phyloP scores from a whole-genome alignment of 495 filamentous ascomycete genomes.

The Tuber magnatum region DNA sequence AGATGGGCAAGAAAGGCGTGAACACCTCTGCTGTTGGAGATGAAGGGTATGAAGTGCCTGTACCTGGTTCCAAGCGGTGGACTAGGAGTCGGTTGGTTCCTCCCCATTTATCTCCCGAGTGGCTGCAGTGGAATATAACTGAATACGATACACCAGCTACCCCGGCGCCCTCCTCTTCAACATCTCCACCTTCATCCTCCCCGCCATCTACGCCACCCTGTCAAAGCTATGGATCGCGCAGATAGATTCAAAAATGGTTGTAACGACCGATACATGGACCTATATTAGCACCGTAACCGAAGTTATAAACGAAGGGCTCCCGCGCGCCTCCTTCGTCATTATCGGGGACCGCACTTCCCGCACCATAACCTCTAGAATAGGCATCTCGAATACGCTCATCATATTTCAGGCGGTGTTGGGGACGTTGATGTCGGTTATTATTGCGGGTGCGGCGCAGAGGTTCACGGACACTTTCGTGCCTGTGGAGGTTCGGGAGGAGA shows the following conservation, averaged over 20 bases:
- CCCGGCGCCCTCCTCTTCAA: slow-evolving; percentile 58
- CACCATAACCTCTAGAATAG: slow-evolving; percentile 48
- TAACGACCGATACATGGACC: slow-evolving; percentile 59
- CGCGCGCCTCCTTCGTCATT: slow-evolving; percentile 59
- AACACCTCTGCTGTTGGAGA: slow-evolving; percentile 2
- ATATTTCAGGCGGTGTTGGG: slow-evolving; percentile 54
- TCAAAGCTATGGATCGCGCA: slow-evolving; percentile 68
- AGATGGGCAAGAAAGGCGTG: slow-evolving; percentile 8
- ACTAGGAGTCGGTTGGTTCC: slow-evolving; percentile 27
- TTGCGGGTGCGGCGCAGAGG: slow-evolving; percentile 49
- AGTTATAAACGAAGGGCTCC: slow-evolving; percentile 68
- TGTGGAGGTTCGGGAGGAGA: slow-evolving; percentile 49
- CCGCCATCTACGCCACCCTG: slow-evolving; percentile 62
- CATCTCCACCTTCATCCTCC: slow-evolving; percentile 56
- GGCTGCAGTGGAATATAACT: neutral
- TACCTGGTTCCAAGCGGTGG: slow-evolving; percentile 15
- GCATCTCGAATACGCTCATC: slow-evolving; percentile 59
- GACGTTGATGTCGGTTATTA: slow-evolving; percentile 55
- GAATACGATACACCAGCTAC: slow-evolving; percentile 43
- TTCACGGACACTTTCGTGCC: slow-evolving; percentile 62
- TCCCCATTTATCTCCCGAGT: neutral
- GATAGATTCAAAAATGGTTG: slow-evolving; percentile 60
- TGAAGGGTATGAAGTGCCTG: neutral
- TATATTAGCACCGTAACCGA: slow-evolving; percentile 59
- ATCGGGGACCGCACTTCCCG: slow-evolving; percentile 61